Evolutionary conservation across 805 yeast species (phyloP).

Genomic region (Wickerhamia fluorescens): DNA sequence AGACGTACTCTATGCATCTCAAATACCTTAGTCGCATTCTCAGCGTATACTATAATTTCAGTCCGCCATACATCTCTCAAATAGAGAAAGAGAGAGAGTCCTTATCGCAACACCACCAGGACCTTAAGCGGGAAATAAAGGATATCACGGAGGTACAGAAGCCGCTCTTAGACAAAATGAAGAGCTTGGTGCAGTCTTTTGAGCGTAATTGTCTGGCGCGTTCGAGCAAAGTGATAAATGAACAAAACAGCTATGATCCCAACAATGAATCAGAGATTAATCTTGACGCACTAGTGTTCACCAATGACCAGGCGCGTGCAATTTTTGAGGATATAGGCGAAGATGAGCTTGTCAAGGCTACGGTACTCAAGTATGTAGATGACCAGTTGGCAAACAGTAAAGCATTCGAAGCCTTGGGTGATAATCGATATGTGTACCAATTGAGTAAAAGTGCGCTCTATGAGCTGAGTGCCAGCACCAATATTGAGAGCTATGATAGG

Average conservation of each 20-base stretch:
- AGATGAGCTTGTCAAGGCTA: constrained; percentile 1
- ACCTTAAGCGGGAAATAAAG: constrained; percentile 14
- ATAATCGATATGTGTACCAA: constrained; percentile 17
- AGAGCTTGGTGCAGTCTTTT: constrained; percentile 16
- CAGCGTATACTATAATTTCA: constrained; percentile 8
- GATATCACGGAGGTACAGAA: constrained; percentile 22
- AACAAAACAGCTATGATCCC: too few species aligned
- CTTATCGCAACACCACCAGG: constrained; percentile 10
- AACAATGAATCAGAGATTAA: constrained; percentile 6
- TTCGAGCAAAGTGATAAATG: too few species aligned
- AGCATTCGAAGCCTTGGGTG: constrained; percentile 14
- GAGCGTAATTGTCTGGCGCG: too few species aligned
- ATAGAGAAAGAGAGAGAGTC: constrained; percentile 15
- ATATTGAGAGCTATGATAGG: constrained; percentile 26
- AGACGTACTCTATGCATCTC: constrained; percentile 20
- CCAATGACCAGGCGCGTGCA: constrained; percentile 12
- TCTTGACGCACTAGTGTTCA: constrained; percentile 11
- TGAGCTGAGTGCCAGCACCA: constrained; percentile 3
- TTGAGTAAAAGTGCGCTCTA: constrained; percentile 7
- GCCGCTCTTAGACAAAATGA: constrained; percentile 31
- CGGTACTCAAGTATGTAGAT: constrained; percentile 11
- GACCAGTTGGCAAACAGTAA: constrained; percentile 16
- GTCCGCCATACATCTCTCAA: constrained; percentile 11
- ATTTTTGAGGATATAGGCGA: constrained; percentile 14
- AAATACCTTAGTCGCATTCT: constrained; percentile 13